Evolutionary conservation across 2,329 filamentous ascomycete genomes (phyloP), one percentile per base, ranked within the genome.

Genomic region (Sporothrix mexicana): DNA sequence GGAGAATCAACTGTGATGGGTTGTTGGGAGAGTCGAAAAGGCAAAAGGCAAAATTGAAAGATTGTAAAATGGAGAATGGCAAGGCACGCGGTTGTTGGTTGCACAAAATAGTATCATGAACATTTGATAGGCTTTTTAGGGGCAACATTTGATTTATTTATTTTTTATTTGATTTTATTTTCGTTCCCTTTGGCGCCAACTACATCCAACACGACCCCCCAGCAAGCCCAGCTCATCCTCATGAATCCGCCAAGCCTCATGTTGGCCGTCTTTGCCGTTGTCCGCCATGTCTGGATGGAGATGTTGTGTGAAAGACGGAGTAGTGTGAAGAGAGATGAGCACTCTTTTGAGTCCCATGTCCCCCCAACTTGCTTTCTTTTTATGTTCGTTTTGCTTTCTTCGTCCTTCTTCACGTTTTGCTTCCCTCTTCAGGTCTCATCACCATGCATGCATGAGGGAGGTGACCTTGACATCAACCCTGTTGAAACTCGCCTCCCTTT

Each of bases 381-480:
- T 36, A 7, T 7, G 5, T 36, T 36, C 30, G 4, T 36, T 36
- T 36, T 36, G 2, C 30, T 2, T 36, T 36, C 30, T 36, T 36
- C 30, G 4, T 36, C 30, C 30, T 36, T 36, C 30, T 36, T 36
- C 30, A 36, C 30, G 30, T 51, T 25, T 67, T 36, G 23, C 45
- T 23, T 66, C 62, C 43, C 62, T 66, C 49, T 51, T 67, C 45
- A 67, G 64, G 13, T 66, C 61, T 66, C 61, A 30, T 67, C 64
- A 36, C 45, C 20, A 51, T 51, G 64, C 43, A 67, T 67, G 45
- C 36, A 67, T 51, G 43, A 36, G 23, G 41, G 61, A 36, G 17
- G 61, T 47, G 13, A n/a, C 0, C 9, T 43, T 36, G 4, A 67
- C 45, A 49, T n/a, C n/a, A 36, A 13, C 62, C 23, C 45, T 67